phyloP scores from a whole-genome alignment of 2,329 filamentous ascomycete species.

The Gnomoniopsis smithogilvyi region DNA sequence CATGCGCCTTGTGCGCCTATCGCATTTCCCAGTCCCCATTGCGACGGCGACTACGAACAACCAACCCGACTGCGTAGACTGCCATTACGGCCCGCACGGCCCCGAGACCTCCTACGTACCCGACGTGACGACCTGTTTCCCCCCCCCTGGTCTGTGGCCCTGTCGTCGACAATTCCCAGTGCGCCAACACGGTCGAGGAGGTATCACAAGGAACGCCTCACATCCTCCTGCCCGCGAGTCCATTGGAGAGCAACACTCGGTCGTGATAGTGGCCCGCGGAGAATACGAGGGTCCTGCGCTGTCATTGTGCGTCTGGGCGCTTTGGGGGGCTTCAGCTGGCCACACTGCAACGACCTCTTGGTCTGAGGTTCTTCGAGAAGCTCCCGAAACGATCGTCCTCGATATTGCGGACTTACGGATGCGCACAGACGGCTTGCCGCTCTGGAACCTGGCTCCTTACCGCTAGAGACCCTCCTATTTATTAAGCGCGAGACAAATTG shows the following conservation, averaged over 20 bases:
- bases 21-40: neutral
- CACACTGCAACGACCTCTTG: slow-evolving; percentile 4
- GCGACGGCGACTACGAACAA: slow-evolving; percentile 2
- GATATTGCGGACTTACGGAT: slow-evolving; percentile 11
- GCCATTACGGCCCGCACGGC: neutral
- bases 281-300: slow-evolving; percentile 32
- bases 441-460: slow-evolving; percentile 18
- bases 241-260: slow-evolving; percentile 27
- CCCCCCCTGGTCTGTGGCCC: slow-evolving; percentile 9
- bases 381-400: slow-evolving; percentile 10
- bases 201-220: slow-evolving; percentile 32
- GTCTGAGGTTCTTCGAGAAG: slow-evolving; percentile 15
- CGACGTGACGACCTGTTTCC: slow-evolving; percentile 2
- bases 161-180: slow-evolving; percentile 8
- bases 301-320: slow-evolving; percentile 24
- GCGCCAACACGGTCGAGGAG: slow-evolving; percentile 19
- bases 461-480: slow-evolving; percentile 4
- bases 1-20: slow-evolving; percentile 7
- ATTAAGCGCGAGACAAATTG: slow-evolving; percentile 7
- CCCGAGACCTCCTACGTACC: slow-evolving; percentile 8
- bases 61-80: neutral
- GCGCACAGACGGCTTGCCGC: slow-evolving; percentile 15
- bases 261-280: slow-evolving; percentile 23
- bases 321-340: slow-evolving; percentile 12
- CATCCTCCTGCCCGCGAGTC: slow-evolving; percentile 26